Conservation (phyloP, 2,329 filamentous ascomycete genomes). For the Dothistroma septosporum region DNA sequence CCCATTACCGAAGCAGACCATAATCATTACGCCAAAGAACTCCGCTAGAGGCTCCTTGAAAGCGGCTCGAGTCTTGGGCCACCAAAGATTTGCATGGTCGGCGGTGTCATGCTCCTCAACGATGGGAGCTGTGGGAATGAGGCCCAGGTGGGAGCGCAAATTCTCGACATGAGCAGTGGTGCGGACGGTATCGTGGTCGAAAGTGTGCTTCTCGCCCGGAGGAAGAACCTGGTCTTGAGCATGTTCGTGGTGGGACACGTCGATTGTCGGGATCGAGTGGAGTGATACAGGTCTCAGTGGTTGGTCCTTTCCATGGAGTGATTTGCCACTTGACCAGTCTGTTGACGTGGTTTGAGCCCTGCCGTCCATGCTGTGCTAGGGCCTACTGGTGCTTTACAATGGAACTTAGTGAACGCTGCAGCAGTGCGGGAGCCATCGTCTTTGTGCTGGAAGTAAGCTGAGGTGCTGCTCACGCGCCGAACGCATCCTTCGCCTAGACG, state of each 20-base stretch:
- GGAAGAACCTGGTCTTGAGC: neutral
- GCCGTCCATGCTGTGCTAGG: neutral
- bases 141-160: slow-evolving; percentile 27
- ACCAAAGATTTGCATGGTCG: slow-evolving; percentile 35
- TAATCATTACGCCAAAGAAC: slow-evolving; percentile 42
- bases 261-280: neutral
- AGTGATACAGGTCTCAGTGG: neutral
- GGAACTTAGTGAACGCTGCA: neutral
- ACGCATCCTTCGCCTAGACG: neutral
- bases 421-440: neutral
- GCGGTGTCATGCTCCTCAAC: slow-evolving; percentile 40
- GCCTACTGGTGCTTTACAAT: neutral
- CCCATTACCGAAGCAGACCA: slow-evolving; percentile 45
- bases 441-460: neutral
- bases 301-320: neutral
- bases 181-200: neutral
- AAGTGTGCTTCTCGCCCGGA: neutral
- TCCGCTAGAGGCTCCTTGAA: slow-evolving; percentile 44
- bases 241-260: neutral
- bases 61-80: slow-evolving; percentile 34
- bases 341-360: neutral
- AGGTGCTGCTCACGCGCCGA: neutral
- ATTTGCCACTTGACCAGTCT: neutral
- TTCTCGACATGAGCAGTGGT: slow-evolving; percentile 5
- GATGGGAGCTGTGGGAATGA: slow-evolving; percentile 41